Conservation (phyloP, 75 land plant species). For the Cunninghamia lanceolata region DNA sequence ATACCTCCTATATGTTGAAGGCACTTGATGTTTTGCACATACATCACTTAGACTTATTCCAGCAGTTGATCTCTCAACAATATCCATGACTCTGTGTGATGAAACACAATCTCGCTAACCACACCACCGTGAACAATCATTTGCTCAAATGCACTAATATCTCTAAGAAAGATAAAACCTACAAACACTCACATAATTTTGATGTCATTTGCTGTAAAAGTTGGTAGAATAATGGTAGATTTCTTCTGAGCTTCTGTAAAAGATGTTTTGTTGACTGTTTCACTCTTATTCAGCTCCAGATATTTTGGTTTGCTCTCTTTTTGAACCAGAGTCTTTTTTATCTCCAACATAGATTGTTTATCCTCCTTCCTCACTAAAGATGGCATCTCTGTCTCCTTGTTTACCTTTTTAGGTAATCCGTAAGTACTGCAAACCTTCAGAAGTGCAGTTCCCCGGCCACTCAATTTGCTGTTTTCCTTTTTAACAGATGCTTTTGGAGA, state of each 20-base stretch:
- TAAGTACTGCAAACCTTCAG: not conserved
- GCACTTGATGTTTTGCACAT: slow-evolving; percentile 24
- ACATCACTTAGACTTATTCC: slow-evolving; percentile 35
- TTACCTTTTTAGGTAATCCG: not conserved
- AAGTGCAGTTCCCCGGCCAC: not conserved
- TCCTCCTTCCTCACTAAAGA: slow-evolving; percentile 11
- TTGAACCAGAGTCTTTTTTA: not conserved
- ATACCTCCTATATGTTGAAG: slow-evolving; percentile 36
- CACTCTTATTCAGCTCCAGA: not conserved
- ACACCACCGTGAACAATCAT: not conserved
- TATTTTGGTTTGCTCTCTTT: not conserved
- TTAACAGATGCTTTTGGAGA: not conserved
- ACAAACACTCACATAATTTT: not conserved
- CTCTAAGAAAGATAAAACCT: not conserved
- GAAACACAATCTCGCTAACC: slow-evolving; percentile 5
- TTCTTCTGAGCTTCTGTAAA: no score
- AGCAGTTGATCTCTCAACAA: slow-evolving; percentile 35
- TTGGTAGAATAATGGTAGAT: no score
- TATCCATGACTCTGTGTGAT: slow-evolving; percentile 34
- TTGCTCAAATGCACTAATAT: not conserved
- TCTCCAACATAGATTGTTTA: not conserved
- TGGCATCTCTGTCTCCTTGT: not conserved
- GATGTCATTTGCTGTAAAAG: not conserved
- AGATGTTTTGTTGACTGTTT: no score
- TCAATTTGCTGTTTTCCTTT: slow-evolving; percentile 1